Evolutionary conservation across 495 filamentous ascomycete species (phyloP), one percentile per base, ranked within the genome.

Genomic region (Schizothecium vesticola): DNA sequence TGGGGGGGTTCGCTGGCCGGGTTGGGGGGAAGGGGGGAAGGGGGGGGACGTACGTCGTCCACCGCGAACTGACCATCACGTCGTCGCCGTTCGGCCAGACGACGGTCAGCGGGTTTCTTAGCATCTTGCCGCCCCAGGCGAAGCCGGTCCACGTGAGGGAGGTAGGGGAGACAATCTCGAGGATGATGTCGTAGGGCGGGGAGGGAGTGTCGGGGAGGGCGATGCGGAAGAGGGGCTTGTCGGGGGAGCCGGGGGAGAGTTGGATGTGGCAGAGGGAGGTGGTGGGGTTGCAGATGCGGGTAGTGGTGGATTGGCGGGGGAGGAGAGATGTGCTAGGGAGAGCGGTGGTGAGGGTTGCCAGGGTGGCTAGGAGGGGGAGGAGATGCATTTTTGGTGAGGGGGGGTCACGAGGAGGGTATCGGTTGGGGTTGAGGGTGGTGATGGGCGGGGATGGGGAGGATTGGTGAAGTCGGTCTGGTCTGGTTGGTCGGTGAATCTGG

Each of bases 121-220:
- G 66, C 83, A 85, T 84, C 21, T 72, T 77, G 16, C 83, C 82
- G 62, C 79, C 82, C 82, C 81, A 84, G 8, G 79, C 74, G 36
- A 84, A 69, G 11, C 79, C 82, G 3, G 75, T 76, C 83, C 83
- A 85, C 28, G 76, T 79, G 8, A 78, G 75, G 10, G 70, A 55
- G 10, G 76, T 74, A 1, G 79, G 79, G 24, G 80, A 73, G 36
- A 79, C 72, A 22, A 84, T 74, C 70, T 82, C 80, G 29, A 84
- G 70, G 1, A 85, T 73, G 12, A 79, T 72, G 65, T 84, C 82
- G 63, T 78, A 84, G 1, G 80, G 68, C 0, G 71, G 72, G 12
- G 77, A 22, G 0, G 75, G 57, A 6, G 70, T 74, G 25, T 71
- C 73, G 9, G 83, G 81, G 21, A 84, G 76, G 9, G 83, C 81